Evolutionary conservation across 176 grass and related monocot genomes (phyloP).

Genomic region (Carex kokanica): DNA sequence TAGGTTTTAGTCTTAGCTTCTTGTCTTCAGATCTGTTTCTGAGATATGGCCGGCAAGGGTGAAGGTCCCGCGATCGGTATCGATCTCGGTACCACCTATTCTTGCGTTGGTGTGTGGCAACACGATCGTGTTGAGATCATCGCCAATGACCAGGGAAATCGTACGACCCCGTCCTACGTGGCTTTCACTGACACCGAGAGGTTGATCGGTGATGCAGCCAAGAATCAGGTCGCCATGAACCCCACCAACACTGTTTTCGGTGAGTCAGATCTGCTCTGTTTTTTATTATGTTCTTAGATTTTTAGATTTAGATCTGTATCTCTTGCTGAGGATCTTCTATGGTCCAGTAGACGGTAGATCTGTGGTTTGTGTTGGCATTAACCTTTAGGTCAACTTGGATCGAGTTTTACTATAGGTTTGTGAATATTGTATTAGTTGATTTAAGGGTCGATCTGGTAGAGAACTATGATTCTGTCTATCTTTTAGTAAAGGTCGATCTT

Average conservation of each 20-base stretch:
- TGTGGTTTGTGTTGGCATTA: background rate
- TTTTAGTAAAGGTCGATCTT: background rate
- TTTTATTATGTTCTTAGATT: background rate
- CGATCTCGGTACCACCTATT: constrained; percentile 85
- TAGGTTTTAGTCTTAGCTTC: background rate
- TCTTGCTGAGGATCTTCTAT: background rate
- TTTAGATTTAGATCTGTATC: constrained; percentile 10
- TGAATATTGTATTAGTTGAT: background rate
- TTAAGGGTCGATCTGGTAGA: background rate
- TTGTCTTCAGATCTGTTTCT: background rate
- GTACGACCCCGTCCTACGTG: constrained; percentile 76
- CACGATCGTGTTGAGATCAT: constrained; percentile 88
- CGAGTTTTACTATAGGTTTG: background rate
- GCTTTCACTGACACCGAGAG: constrained; percentile 73
- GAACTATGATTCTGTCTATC: background rate
- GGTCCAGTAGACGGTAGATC: background rate
- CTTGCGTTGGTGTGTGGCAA: constrained; percentile 89
- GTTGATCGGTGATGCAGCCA: constrained; percentile 78
- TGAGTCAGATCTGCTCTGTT: constrained; percentile 32
- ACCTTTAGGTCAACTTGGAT: background rate
- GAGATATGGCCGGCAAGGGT: constrained; percentile 61
- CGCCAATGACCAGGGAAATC: constrained; percentile 86
- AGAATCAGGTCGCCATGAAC: constrained; percentile 98
- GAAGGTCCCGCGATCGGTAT: constrained; percentile 92
- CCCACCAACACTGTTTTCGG: constrained; percentile 86